A percentile compares a stretch with the other conserved stretches of the same genome.
These are phyloP conservation scores for Neurospora hispaniola DNA, from an alignment of 495 filamentous ascomycete genomes.

Conservation along the genomic window DNA sequence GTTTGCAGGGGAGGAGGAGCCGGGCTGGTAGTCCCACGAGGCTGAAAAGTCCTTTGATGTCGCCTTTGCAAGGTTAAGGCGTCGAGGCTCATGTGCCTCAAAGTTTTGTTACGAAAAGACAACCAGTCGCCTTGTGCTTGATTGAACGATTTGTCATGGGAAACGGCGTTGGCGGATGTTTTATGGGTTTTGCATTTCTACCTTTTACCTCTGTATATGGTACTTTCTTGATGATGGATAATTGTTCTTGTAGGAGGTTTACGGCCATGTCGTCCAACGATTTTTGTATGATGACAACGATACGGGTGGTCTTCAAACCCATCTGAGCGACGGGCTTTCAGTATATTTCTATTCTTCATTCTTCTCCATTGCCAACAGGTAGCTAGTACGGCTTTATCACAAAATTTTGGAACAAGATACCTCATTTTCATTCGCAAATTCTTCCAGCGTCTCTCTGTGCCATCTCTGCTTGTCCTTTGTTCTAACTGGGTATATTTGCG, in stretches of 20 bases:
- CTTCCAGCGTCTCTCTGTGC: background rate
- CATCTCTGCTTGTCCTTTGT: background rate
- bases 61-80: slow-evolving; percentile 30
- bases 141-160: background rate
- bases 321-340: background rate
- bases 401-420: background rate
- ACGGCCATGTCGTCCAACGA: background rate
- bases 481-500: background rate
- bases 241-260: background rate
- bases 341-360: background rate
- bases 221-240: background rate
- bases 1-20: slow-evolving; percentile 44
- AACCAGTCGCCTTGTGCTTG: background rate
- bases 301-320: background rate
- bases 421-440: background rate
- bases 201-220: background rate
- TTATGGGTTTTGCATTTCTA: background rate
- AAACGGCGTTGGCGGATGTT: background rate
- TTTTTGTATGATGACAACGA: background rate
- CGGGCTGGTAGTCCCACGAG: slow-evolving; percentile 54
- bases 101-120: background rate
- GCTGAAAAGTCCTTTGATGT: slow-evolving; percentile 53
- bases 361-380: background rate
- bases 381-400: background rate
- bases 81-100: background rate